Evolutionary conservation across 331 rosid genomes (phyloP).

Genomic region (Pyrus hybrid): DNA sequence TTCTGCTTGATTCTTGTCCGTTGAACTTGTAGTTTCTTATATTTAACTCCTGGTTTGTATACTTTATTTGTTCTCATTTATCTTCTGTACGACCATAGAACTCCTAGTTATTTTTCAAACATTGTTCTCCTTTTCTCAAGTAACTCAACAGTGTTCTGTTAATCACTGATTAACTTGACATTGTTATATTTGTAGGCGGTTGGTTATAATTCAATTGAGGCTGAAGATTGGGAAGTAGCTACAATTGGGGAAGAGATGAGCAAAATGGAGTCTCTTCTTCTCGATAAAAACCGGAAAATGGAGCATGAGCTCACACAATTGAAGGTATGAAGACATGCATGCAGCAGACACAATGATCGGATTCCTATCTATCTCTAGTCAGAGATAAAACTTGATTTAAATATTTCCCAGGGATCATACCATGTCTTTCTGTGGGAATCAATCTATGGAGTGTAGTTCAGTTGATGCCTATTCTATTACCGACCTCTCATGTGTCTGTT

Average conservation of each 20-base stretch:
- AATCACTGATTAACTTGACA: slow-evolving; percentile 4
- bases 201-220: slow-evolving; percentile 95
- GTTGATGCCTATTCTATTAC: background rate
- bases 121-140: background rate
- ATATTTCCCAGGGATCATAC: no score
- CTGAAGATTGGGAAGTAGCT: slow-evolving; percentile 98
- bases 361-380: background rate
- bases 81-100: background rate
- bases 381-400: no score
- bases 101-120: background rate
- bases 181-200: slow-evolving; percentile 59
- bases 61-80: background rate
- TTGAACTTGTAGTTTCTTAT: background rate
- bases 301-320: slow-evolving; percentile 89
- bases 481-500: slow-evolving; percentile 2
- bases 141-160: background rate
- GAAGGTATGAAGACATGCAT: slow-evolving; percentile 45
- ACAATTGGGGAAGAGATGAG: slow-evolving; percentile 98
- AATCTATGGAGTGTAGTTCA: background rate
- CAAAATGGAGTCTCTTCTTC: slow-evolving; percentile 99
- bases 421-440: background rate
- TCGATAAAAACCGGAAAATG: slow-evolving; percentile 96
- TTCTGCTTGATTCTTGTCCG: background rate
- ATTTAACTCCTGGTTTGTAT: background rate
- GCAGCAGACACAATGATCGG: background rate